A percentile compares a stretch with the other conserved stretches of the same genome.
Conservation (phyloP, 2,329 filamentous ascomycete genomes). For the Aspergillus brasiliensis region DNA sequence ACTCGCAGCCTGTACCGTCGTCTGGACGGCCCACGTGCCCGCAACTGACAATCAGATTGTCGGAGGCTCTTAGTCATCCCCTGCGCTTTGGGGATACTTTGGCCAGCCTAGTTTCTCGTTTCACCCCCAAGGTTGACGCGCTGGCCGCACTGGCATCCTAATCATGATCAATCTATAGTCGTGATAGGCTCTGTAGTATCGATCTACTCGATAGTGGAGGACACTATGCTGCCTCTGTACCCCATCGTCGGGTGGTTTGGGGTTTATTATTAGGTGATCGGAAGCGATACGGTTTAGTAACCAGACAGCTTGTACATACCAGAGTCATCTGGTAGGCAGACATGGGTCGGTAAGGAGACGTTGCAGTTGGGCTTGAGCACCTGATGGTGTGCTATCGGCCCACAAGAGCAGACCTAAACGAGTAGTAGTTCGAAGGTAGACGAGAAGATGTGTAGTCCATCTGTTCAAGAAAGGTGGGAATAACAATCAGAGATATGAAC, state of each 20-base stretch:
- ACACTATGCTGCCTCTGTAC: background rate
- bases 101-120: too few species aligned
- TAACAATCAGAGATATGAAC: background rate
- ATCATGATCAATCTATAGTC: background rate
- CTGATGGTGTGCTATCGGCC: background rate
- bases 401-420: background rate
- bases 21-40: conserved; percentile 13
- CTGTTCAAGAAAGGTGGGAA: too few species aligned
- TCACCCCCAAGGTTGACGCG: background rate
- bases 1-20: conserved; percentile 10
- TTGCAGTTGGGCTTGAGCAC: background rate
- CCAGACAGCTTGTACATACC: background rate
- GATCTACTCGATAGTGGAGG: background rate
- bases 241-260: background rate
- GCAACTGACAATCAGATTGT: background rate
- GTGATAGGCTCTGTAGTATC: background rate
- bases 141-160: background rate
- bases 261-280: background rate
- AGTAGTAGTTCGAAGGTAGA: too few species aligned
- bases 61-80: background rate
- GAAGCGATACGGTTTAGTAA: background rate
- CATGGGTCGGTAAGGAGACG: background rate
- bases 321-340: background rate
- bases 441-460: too few species aligned
- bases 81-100: background rate